Evolutionary conservation across 108 stramenopile genomes (phyloP), one percentile per base, ranked within the genome.

Genomic region (Pinguiococcus pyrenoidosus): DNA sequence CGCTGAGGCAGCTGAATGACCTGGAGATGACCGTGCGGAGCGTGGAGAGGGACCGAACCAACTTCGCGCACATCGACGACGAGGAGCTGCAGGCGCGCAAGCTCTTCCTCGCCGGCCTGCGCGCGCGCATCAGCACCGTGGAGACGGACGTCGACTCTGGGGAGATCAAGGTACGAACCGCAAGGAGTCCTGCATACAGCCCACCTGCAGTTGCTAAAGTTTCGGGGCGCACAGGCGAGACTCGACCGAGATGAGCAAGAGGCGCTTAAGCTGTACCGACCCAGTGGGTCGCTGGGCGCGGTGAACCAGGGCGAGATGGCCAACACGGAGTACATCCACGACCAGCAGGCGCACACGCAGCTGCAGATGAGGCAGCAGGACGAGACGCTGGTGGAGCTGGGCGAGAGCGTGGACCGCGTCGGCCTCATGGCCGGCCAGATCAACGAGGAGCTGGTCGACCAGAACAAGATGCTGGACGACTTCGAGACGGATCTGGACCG

Each of bases 401-500:
- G 29, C 30, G 29, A 18, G 3, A 32, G 39, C 18, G 51, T 52
- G 18, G 51, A 52, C 51, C 18, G 51, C 20, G 20, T 52, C 26
- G 37, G 37, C 3, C 25, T 0, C 12, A 52, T 52, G 51, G 51
- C 42, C 5, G 13, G 7, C 7, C 29, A 25, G 17, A 52, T 52
- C 37, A 38, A 52, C 39, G 27, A 27, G 17, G 51, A 52, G 30
- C 39, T 52, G 37, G 20, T 25, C 6, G 21, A 14, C 16, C 51
- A 52, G 20, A 25, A 13, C 8, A 14, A 30, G 20, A 29, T 52
- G 28, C 8, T 52, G 14, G 38, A 38, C 29, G 51, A 52, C 27
- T 3, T 52, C 21, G 51, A 52, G 17, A 8, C 4, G 26, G 51
- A 52, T 6, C 14, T 52, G 36, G 51, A 52, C 23, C 21, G 41